Conservation (phyloP, 73 alveolate species). For the Stentor coeruleus region DNA sequence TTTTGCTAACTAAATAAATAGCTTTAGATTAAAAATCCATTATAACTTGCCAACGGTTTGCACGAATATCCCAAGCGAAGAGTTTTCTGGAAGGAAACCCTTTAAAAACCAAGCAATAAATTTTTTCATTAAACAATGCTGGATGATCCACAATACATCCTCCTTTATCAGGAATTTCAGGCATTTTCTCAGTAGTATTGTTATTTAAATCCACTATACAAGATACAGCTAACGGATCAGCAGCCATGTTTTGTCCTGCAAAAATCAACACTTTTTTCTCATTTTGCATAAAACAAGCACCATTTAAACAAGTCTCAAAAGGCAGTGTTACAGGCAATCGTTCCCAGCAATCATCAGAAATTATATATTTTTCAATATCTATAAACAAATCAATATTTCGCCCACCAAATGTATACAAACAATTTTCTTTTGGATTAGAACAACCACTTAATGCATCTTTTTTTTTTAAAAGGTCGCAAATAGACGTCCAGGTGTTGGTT, state of each 20-base stretch:
- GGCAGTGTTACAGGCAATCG: not conserved
- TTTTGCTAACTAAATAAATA: not conserved
- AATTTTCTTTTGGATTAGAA: not conserved
- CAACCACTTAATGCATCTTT: not conserved
- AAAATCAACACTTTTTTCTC: not conserved
- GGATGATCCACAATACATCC: constrained; percentile 13
- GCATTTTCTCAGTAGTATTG: too few species aligned
- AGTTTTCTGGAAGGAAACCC: not conserved
- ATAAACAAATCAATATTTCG: not conserved
- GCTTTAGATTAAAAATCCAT: not conserved
- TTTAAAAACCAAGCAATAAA: not conserved
- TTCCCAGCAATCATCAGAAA: not conserved
- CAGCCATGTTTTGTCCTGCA: constrained; percentile 13
- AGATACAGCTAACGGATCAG: not conserved
- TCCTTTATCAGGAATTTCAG: not conserved
- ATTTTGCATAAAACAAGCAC: not conserved
- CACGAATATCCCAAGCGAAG: not conserved
- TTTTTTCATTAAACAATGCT: not conserved
- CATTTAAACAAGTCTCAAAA: constrained; percentile 4
- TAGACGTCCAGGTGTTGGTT: not conserved
- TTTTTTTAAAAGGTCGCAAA: not conserved
- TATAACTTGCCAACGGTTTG: not conserved
- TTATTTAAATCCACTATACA: not conserved
- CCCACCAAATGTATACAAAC: constrained; percentile 12
- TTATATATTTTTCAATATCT: constrained; percentile 20